Evolutionary conservation across 371 early-diverging fungal species (phyloP).

Genomic region (Mucor irregularis): DNA sequence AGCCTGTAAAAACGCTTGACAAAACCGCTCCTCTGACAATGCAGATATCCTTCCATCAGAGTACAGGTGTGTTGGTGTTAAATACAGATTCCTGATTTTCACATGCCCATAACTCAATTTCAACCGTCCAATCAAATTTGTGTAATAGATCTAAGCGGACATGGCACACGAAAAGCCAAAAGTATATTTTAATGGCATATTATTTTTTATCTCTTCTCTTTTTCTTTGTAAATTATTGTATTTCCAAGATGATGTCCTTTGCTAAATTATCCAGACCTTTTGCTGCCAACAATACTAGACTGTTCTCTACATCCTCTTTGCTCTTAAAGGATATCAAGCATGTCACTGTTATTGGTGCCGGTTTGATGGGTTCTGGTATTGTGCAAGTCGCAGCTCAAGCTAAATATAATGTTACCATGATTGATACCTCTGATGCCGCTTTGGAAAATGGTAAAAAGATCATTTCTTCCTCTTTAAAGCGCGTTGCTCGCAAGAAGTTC

Average conservation of each 20-base stretch:
- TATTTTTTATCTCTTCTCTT: not conserved
- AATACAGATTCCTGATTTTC: no score
- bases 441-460: constrained; percentile 78
- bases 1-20: no score
- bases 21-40: no score
- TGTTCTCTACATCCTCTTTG: constrained; percentile 25
- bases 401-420: constrained; percentile 83
- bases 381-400: constrained; percentile 92
- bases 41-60: no score
- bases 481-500: constrained; percentile 89
- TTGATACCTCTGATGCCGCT: constrained; percentile 75
- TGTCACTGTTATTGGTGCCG: constrained; percentile 78
- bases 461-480: constrained; percentile 76
- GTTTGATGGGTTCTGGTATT: constrained; percentile 96
- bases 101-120: no score
- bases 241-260: constrained; percentile 5
- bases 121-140: no score
- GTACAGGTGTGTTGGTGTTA: no score
- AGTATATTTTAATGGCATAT: not conserved
- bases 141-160: no score
- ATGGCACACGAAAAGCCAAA: not conserved
- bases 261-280: not conserved
- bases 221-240: not conserved
- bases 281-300: not conserved
- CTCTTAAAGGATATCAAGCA: constrained; percentile 48